These are phyloP conservation scores for Penicillium sp. DNA, from an alignment of 2,329 filamentous ascomycete genomes.

Conservation along the genomic window DNA sequence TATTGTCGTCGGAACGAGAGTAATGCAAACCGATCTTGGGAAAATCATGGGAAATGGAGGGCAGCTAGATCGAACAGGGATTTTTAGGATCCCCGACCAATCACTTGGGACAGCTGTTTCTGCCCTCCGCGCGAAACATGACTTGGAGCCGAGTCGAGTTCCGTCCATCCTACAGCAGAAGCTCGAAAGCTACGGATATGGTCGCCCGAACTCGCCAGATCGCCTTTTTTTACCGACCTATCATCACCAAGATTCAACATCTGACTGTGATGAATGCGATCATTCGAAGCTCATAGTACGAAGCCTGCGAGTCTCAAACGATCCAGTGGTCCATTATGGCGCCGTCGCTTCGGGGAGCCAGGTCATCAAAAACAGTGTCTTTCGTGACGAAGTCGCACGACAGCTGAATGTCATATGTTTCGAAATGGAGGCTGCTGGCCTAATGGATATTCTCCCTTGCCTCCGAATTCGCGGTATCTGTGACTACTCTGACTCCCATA, in stretches of 20 bases:
- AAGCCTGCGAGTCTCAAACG: constrained; percentile 3
- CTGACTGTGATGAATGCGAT: constrained; percentile 18
- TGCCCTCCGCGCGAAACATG: constrained; percentile 10
- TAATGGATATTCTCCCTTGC: background rate
- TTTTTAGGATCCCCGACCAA: constrained; percentile 12
- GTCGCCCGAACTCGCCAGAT: constrained; percentile 10
- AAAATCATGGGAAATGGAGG: constrained; percentile 20
- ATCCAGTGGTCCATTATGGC: constrained; percentile 6
- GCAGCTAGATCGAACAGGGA: constrained; percentile 22
- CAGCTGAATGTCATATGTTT: constrained; percentile 3
- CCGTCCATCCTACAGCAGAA: constrained; percentile 6
- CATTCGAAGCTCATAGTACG: constrained; percentile 13
- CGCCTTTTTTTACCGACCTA: constrained; percentile 13
- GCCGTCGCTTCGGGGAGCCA: constrained; percentile 1
- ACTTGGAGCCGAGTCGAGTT: background rate
- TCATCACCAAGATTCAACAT: background rate
- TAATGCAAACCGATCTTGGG: constrained; percentile 32
- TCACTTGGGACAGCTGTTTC: constrained; percentile 19
- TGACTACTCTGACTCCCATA: constrained; percentile 6
- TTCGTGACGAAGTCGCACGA: background rate
- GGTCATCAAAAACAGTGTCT: constrained; percentile 1
- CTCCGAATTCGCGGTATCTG: constrained; percentile 3
- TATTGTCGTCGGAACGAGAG: constrained; percentile 29
- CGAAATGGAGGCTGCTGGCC: constrained; percentile 9
- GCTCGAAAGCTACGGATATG: background rate